Evolutionary conservation across 2,329 filamentous ascomycete species (phyloP), one percentile per base, ranked within the genome.

Genomic region (Fonsecaea nubica): DNA sequence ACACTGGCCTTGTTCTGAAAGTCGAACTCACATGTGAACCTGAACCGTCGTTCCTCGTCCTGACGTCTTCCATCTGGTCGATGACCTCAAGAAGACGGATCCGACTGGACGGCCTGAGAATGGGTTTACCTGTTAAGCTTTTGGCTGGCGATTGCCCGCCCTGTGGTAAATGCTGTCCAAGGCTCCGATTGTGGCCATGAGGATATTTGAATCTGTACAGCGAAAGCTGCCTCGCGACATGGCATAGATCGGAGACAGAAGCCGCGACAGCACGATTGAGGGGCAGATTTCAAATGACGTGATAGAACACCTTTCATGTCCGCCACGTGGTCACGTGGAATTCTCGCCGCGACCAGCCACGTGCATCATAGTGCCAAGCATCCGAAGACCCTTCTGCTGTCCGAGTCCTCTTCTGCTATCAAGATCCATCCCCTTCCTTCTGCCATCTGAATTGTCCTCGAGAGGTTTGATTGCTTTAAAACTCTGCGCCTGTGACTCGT

Each of bases 31-130:
- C 57, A 59, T 48, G 21, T 45, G 38, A 40, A n/a, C n/a, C 30
- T 18, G 56, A 38, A 7, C 36, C 4, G 6, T 35, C 40, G 30
- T 58, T 30, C 25, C 25, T 25, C 25, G 61, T 18, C 36, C 52
- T 67, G 62, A 67, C 65, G 65, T 67, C 62, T 64, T 67, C 58
- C 62, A 67, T 67, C 53, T 63, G n/a, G 18, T n/a, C 35, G 33
- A 59, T 59, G 57, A 59, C 57, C 57, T 59, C 40, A 59, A 45
- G 38, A 48, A 48, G 1, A 30, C 18, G 21, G 21, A 48, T 35
- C 38, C 25, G 56, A 48, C 9, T 15, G 12, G 21, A 12, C n/a
- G 4, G 30, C 12, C 4, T 50, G 32, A 40, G 5, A 30, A 33
- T 12, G 38, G 12, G 10, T 18, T 25, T 25, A 9, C n/a, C 10